Evolutionary conservation across 352 stramenopile genomes (phyloP).

Genomic region (Pythium dissotocum): DNA sequence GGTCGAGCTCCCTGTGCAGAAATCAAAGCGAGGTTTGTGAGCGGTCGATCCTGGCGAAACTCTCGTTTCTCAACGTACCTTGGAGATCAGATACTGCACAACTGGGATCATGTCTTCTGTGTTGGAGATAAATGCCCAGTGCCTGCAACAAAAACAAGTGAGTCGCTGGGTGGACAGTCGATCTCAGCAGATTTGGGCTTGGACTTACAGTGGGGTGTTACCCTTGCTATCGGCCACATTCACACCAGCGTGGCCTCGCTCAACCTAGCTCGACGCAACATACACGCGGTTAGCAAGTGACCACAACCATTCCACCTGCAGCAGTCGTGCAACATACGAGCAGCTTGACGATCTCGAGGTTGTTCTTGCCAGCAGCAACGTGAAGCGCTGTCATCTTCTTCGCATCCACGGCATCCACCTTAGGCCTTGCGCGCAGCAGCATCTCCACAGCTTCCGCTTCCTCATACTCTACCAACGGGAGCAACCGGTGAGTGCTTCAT

Average conservation of each 20-base stretch:
- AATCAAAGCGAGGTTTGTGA: background rate
- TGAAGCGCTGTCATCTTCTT: slow-evolving; percentile 83
- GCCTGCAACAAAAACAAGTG: slow-evolving; percentile 30
- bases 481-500: background rate
- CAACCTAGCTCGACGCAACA: slow-evolving; percentile 29
- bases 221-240: slow-evolving; percentile 67
- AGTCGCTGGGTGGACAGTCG: background rate
- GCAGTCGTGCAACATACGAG: slow-evolving; percentile 31
- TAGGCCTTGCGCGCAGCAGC: slow-evolving; percentile 56
- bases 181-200: too few relatives aligned
- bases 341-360: slow-evolving; percentile 57
- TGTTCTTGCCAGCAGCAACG: slow-evolving; percentile 62
- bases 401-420: slow-evolving; percentile 57
- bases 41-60: too few relatives aligned
- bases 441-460: slow-evolving; percentile 58
- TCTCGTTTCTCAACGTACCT: slow-evolving; percentile 32
- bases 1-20: slow-evolving; percentile 55
- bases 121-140: slow-evolving; percentile 74
- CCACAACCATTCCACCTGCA: background rate
- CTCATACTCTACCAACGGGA: slow-evolving; percentile 55
- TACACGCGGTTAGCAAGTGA: background rate
- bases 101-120: slow-evolving; percentile 43
- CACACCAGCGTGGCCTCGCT: slow-evolving; percentile 55
- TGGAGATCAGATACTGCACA: slow-evolving; percentile 57
- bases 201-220: slow-evolving; percentile 63